Conservation (phyloP, 495 filamentous ascomycete genomes). For the Aspergillus olivimuriae region DNA sequence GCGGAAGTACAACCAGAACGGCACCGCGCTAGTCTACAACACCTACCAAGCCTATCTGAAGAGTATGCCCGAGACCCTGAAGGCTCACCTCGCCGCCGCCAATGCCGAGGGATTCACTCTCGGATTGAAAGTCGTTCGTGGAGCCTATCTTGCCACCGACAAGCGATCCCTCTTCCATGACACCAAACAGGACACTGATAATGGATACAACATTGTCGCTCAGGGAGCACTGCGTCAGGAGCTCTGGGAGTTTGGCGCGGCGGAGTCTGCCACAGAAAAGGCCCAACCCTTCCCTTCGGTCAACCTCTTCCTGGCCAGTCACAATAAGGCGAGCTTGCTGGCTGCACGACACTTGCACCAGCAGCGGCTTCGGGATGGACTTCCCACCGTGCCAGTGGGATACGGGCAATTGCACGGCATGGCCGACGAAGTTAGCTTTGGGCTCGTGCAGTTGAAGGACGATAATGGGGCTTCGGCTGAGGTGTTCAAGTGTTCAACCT, state of each 20-base stretch:
- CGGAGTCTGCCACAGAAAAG: not conserved
- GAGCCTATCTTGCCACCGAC: conserved; percentile 79
- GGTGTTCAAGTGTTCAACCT: conserved; percentile 81
- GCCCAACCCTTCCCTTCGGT: conserved; percentile 23
- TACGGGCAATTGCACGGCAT: conserved; percentile 77
- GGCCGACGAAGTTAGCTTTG: conserved; percentile 84
- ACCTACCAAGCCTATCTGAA: conserved; percentile 84
- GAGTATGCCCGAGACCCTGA: conserved; percentile 52
- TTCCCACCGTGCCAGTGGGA: conserved; percentile 31
- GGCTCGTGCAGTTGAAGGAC: conserved; percentile 50
- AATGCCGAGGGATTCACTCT: conserved; percentile 60
- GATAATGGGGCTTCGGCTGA: conserved; percentile 39
- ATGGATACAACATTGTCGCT: conserved; percentile 50
- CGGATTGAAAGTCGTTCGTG: conserved; percentile 82
- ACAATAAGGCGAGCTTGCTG: conserved; percentile 32
- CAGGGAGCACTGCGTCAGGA: conserved; percentile 32
- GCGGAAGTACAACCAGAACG: conserved; percentile 63
- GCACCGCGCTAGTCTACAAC: conserved; percentile 54
- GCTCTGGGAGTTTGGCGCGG: conserved; percentile 43
- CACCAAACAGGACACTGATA: conserved; percentile 69
- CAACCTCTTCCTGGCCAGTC: conserved; percentile 38
- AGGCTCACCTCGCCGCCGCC: conserved; percentile 56
- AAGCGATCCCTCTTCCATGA: conserved; percentile 66
- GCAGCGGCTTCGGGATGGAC: conserved; percentile 18
- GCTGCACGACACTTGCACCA: conserved; percentile 29